Percentiles rank a stretch among this genome's conserved stretches.
Conservation (phyloP, 2,329 filamentous ascomycete species). For the Phoma herbarum region DNA sequence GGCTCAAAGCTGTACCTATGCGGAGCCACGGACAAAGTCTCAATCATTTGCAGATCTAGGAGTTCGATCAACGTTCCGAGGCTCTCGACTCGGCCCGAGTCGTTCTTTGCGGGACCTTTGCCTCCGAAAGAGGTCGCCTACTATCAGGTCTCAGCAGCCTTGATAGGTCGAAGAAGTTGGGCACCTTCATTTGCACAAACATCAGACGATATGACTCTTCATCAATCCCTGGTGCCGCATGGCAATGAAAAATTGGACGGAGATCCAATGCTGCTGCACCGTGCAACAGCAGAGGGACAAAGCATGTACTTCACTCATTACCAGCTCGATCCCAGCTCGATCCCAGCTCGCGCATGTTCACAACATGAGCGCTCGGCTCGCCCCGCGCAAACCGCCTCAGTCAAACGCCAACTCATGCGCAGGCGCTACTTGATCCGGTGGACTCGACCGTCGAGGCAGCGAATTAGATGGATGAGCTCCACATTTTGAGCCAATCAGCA, state of each 20-base stretch:
- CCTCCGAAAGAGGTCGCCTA: not conserved
- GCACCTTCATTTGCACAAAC: not conserved
- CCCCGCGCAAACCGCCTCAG: conserved; percentile 22
- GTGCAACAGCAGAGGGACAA: not conserved
- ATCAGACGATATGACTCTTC: not conserved
- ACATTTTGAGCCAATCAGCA: conserved; percentile 43
- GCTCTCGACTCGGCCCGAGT: conserved; percentile 5
- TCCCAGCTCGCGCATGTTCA: conserved; percentile 8
- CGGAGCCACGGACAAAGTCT: not conserved
- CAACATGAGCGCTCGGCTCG: conserved; percentile 23
- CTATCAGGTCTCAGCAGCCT: not conserved
- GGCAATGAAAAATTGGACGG: not conserved
- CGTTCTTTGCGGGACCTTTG: not conserved
- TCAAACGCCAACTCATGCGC: conserved; percentile 40
- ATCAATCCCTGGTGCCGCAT: not conserved
- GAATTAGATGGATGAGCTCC: conserved; percentile 40
- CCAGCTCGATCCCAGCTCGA: not conserved
- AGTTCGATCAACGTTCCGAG: not conserved
- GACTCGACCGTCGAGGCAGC: conserved; percentile 37
- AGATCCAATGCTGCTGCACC: not conserved
- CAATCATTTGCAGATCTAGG: not conserved
- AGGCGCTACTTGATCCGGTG: conserved; percentile 36
- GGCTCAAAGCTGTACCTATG: not conserved
- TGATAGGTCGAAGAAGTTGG: not conserved
- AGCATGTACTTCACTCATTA: not conserved